A percentile compares a stretch with the other conserved stretches of the same genome.
phyloP scores from a whole-genome alignment of 768 basidiomycete genomes.

The Candolleomyces efflorescens region DNA sequence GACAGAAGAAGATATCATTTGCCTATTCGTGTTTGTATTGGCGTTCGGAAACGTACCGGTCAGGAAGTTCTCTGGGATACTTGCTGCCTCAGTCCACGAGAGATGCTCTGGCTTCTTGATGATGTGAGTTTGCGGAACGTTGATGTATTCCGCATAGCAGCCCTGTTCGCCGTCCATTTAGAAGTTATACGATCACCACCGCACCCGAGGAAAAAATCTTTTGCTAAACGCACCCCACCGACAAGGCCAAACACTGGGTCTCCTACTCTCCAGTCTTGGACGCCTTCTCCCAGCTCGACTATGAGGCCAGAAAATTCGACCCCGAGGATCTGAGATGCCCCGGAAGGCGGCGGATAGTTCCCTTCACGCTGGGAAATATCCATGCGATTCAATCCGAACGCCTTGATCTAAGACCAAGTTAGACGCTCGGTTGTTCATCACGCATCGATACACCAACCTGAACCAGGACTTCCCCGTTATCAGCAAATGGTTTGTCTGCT shows the following conservation, averaged over 20 bases:
- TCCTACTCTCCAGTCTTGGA: constrained; percentile 51
- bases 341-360: constrained; percentile 74
- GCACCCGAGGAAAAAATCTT: constrained; percentile 6
- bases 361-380: constrained; percentile 73
- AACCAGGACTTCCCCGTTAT: constrained; percentile 66
- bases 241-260: constrained; percentile 80
- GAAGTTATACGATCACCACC: not conserved
- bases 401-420: constrained; percentile 49
- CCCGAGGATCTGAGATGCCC: constrained; percentile 70
- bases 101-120: constrained; percentile 71
- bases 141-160: constrained; percentile 87
- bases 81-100: constrained; percentile 81
- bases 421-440: not conserved
- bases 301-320: constrained; percentile 83
- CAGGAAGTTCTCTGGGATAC: constrained; percentile 83
- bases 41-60: constrained; percentile 51
- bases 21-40: not conserved
- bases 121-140: constrained; percentile 59
- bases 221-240: constrained; percentile 57
- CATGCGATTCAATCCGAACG: constrained; percentile 90
- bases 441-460: constrained; percentile 45
- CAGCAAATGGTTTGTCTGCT: constrained; percentile 53
- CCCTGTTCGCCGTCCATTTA: constrained; percentile 46
- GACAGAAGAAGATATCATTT: not conserved
- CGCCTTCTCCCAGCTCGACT: constrained; percentile 45